These are phyloP conservation scores for Hanseniaspora uvarum DNA, from an alignment of 1,139 yeast species.

Conservation along the genomic window DNA sequence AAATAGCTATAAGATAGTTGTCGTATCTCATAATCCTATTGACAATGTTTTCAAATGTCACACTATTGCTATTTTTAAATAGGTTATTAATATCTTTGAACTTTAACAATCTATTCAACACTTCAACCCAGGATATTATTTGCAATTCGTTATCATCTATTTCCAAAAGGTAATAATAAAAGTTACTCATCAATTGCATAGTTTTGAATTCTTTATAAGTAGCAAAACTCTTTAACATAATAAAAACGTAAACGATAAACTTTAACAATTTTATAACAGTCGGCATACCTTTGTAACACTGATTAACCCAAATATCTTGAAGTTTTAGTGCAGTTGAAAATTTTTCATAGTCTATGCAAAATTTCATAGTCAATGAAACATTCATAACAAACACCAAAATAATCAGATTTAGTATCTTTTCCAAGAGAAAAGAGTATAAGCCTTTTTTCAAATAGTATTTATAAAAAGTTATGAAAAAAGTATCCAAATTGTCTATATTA, in stretches of 20 bases:
- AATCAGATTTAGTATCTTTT: slow-evolving; percentile 53
- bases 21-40: slow-evolving; percentile 93
- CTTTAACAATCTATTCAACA: slow-evolving; percentile 66
- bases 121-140: slow-evolving; percentile 86
- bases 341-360: slow-evolving; percentile 65
- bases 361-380: slow-evolving; percentile 67
- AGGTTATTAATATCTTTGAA: slow-evolving; percentile 71
- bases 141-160: slow-evolving; percentile 74
- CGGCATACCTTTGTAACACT: slow-evolving; percentile 46
- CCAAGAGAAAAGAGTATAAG: slow-evolving; percentile 57
- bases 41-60: slow-evolving; percentile 90
- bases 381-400: slow-evolving; percentile 69
- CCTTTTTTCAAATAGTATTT: slow-evolving; percentile 81
- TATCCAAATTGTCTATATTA: slow-evolving; percentile 80
- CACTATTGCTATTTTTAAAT: slow-evolving; percentile 56
- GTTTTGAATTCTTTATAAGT: slow-evolving; percentile 39
- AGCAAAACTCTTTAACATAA: slow-evolving; percentile 50
- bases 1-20: slow-evolving; percentile 80
- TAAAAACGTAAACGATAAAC: slow-evolving; percentile 51
- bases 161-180: slow-evolving; percentile 46
- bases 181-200: slow-evolving; percentile 32
- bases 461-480: slow-evolving; percentile 73
- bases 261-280: slow-evolving; percentile 47
- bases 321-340: slow-evolving; percentile 32
- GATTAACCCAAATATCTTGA: slow-evolving; percentile 46